Conservation (phyloP, 2,329 filamentous ascomycete species). For the Penicillium sp. region DNA sequence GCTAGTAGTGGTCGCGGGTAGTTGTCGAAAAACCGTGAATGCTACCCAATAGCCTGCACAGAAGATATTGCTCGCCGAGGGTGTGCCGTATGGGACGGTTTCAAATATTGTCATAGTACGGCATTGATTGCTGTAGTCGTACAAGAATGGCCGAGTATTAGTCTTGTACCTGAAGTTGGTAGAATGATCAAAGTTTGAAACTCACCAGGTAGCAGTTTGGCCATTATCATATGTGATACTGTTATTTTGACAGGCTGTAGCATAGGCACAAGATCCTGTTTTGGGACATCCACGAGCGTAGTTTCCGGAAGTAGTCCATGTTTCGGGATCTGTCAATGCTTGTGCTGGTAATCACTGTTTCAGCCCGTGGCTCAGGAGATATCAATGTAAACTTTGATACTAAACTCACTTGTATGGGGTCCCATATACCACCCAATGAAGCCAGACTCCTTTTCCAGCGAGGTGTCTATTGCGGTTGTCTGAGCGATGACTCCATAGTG, state of each 20-base stretch:
- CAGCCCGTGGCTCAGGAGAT: too few species aligned
- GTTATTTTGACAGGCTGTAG: not conserved
- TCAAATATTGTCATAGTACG: not conserved
- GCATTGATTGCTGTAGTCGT: not conserved
- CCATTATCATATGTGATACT: conserved; percentile 1
- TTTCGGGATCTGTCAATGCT: not conserved
- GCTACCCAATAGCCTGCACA: not conserved
- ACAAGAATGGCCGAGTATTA: not conserved
- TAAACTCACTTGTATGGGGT: not conserved
- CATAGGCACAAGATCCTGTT: not conserved
- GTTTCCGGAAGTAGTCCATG: not conserved
- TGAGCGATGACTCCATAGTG: not conserved
- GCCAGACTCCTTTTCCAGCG: not conserved
- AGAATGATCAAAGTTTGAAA: not conserved
- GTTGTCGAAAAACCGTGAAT: not conserved
- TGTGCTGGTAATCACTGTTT: not conserved
- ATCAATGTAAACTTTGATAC: not conserved
- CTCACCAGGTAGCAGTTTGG: not conserved
- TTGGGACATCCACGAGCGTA: not conserved
- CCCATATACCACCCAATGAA: conserved; percentile 1
- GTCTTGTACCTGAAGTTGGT: not conserved
- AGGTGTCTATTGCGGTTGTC: not conserved
- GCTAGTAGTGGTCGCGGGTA: not conserved
- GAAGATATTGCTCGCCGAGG: not conserved
- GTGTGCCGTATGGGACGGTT: not conserved